These are phyloP conservation scores for Colletotrichum destructivum DNA, from an alignment of 2,329 filamentous ascomycete genomes.

Conservation along the genomic window DNA sequence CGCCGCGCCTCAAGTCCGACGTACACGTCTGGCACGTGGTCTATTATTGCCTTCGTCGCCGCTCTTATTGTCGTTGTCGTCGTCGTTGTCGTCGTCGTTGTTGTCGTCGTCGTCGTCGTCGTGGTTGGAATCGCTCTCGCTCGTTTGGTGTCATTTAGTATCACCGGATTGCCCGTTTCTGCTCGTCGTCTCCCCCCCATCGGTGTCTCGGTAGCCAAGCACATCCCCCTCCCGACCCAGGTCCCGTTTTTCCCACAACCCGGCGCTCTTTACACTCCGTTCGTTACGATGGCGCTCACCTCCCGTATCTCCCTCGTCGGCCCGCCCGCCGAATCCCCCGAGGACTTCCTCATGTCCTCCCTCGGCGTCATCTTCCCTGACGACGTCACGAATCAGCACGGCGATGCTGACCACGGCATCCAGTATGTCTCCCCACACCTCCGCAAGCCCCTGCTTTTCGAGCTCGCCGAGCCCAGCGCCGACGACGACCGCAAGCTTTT, in stretches of 20 bases:
- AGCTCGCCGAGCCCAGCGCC: slow-evolving; percentile 62
- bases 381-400: slow-evolving; percentile 77
- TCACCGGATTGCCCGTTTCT: background rate
- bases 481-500: slow-evolving; percentile 74
- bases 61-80: background rate
- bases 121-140: slow-evolving; percentile 16
- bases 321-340: slow-evolving; percentile 59
- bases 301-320: slow-evolving; percentile 60
- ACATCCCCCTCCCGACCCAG: background rate
- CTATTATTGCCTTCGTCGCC: background rate
- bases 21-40: background rate
- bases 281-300: slow-evolving; percentile 61
- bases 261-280: slow-evolving; percentile 23
- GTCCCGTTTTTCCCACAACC: background rate
- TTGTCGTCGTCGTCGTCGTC: background rate
- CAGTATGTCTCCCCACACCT: slow-evolving; percentile 71
- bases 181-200: background rate
- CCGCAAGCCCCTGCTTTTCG: slow-evolving; percentile 60
- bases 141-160: background rate
- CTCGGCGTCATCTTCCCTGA: slow-evolving; percentile 78
- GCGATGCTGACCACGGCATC: slow-evolving; percentile 71
- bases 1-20: background rate
- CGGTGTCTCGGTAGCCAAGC: slow-evolving; percentile 5
- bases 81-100: background rate
- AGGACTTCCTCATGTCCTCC: slow-evolving; percentile 72